These are phyloP conservation scores for Volvox africanus DNA, from an alignment of 139 green algal species.

Conservation along the genomic window DNA sequence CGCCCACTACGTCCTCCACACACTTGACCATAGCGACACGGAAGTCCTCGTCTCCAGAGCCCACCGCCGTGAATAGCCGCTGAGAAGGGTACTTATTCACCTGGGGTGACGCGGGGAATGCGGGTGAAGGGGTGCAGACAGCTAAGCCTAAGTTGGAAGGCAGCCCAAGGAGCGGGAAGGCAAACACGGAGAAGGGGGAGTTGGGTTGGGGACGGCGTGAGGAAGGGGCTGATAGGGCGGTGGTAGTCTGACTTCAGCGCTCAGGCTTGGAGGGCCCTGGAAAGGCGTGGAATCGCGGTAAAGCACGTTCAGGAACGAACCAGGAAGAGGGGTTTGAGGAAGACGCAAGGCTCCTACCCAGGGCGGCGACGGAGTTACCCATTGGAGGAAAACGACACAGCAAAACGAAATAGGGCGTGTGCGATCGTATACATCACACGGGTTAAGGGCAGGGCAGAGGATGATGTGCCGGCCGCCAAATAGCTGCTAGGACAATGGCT, in stretches of 20 bases:
- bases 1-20: slow-evolving; percentile 31
- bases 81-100: slow-evolving; percentile 43
- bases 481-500: no score
- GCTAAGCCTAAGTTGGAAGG: not conserved
- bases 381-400: not conserved
- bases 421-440: no score
- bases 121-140: not conserved
- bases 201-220: not conserved
- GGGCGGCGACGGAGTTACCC: not conserved
- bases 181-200: not conserved
- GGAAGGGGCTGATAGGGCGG: not conserved
- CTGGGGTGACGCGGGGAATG: not conserved
- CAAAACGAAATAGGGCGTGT: no score
- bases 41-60: slow-evolving; percentile 31
- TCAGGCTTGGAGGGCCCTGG: not conserved
- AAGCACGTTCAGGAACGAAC: no score
- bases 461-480: no score
- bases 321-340: not conserved
- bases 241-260: no score
- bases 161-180: not conserved
- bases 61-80: slow-evolving; percentile 50
- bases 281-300: not conserved
- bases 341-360: not conserved
- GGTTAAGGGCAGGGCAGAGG: no score
- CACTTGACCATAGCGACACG: slow-evolving; percentile 1